Conservation (phyloP, 1,139 yeast genomes). For the Tardiomyces digboiensis region DNA sequence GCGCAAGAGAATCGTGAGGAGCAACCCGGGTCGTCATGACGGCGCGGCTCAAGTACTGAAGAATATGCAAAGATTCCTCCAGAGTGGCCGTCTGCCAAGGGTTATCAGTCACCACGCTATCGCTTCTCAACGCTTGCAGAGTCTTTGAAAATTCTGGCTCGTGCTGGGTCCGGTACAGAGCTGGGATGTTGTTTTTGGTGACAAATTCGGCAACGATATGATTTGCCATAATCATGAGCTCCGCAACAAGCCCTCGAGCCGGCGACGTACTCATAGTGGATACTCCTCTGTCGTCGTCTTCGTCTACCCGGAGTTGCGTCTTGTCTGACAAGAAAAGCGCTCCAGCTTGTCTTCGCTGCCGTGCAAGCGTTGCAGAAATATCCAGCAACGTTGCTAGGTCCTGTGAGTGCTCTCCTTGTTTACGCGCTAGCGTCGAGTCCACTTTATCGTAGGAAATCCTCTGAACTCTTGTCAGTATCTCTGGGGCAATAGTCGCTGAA, state of each 20-base stretch:
- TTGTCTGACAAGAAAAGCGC: background rate
- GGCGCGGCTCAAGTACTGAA: background rate
- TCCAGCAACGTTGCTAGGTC: background rate
- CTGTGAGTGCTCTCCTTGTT: background rate
- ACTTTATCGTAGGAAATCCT: background rate
- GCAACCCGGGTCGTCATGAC: conserved; percentile 17
- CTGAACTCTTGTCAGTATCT: background rate
- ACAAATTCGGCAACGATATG: conserved; percentile 48
- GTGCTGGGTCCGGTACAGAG: conserved; percentile 44
- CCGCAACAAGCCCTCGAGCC: conserved; percentile 44
- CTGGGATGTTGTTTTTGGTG: conserved; percentile 37
- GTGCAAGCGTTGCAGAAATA: background rate
- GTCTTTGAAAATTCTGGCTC: too few relatives aligned
- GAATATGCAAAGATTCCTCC: background rate
- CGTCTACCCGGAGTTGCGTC: background rate
- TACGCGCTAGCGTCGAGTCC: background rate
- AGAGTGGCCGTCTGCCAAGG: background rate
- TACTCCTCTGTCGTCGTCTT: background rate
- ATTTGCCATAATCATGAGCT: conserved; percentile 72
- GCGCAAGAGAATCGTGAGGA: conserved; percentile 55
- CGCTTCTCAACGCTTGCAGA: too few relatives aligned
- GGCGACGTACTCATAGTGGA: background rate
- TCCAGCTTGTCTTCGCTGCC: background rate
- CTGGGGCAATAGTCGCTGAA: background rate
- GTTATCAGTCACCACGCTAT: too few relatives aligned